Evolutionary conservation across 371 early-diverging fungal species (phyloP).

Genomic region (Batkoa obscura): DNA sequence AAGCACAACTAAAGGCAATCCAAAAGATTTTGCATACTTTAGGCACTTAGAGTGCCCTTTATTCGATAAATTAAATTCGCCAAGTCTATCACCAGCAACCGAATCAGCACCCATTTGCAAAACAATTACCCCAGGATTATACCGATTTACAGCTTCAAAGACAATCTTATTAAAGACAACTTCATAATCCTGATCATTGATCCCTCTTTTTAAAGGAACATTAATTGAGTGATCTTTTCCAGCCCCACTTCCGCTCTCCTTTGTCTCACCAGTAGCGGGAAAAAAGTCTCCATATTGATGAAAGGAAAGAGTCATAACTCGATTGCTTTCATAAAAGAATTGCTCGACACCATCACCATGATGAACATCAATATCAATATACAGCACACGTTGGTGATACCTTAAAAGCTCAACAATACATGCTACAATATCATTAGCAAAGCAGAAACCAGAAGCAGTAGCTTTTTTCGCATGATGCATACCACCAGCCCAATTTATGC

Average conservation of each 20-base stretch:
- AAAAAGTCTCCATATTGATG: constrained; percentile 99
- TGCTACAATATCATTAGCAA: constrained; percentile 96
- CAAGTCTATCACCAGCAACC: constrained; percentile 92
- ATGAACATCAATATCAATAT: constrained; percentile 99
- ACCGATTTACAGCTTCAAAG: constrained; percentile 64
- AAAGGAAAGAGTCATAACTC: constrained; percentile 98
- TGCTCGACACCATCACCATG: constrained; percentile 99
- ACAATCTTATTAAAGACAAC: neutral
- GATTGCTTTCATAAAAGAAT: constrained; percentile 96
- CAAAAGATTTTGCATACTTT: constrained; percentile 77
- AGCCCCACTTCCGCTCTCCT: constrained; percentile 68
- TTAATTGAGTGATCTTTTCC: constrained; percentile 93
- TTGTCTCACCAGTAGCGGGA: constrained; percentile 89
- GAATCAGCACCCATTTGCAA: constrained; percentile 98
- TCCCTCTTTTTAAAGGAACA: constrained; percentile 94
- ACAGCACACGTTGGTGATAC: constrained; percentile 89
- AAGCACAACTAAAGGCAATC: constrained; percentile 81
- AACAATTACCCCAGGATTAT: constrained; percentile 83
- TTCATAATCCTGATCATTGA: constrained; percentile 57
- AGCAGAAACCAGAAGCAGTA: constrained; percentile 97
- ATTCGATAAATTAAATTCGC: constrained; percentile 94
- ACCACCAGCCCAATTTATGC: constrained; percentile 98
- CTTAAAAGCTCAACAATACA: constrained; percentile 88
- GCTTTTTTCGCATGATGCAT: constrained; percentile 96
- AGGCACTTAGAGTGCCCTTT: constrained; percentile 77